phyloP scores from a whole-genome alignment of 192 early-diverging fungal species.

The Entomortierella lignicola region DNA sequence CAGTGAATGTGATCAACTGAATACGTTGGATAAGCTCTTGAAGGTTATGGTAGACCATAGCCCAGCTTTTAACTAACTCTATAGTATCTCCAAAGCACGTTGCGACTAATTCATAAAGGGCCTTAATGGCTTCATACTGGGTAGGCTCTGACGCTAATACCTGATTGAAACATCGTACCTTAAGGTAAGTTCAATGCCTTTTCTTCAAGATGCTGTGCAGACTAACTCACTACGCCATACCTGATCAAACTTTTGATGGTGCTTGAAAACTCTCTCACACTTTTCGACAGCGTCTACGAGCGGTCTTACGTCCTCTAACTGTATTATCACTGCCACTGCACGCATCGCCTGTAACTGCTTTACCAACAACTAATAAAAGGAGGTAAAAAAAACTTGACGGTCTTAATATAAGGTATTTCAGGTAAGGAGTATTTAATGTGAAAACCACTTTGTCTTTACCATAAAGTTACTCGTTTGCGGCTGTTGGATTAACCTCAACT shows the following conservation, averaged over 20 bases:
- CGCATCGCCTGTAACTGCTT: constrained; percentile 22
- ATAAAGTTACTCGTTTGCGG: constrained; percentile 32
- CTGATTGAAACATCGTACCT: no score
- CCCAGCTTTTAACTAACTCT: constrained; percentile 29
- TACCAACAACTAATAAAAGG: constrained; percentile 9
- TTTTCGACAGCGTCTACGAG: constrained; percentile 1
- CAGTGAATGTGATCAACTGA: not conserved
- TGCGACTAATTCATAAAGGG: constrained; percentile 5
- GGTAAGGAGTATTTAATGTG: no score
- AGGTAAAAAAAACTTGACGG: not conserved
- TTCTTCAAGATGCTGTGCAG: no score
- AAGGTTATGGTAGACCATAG: constrained; percentile 19
- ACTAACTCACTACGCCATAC: constrained; percentile 1
- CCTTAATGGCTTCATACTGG: constrained; percentile 3
- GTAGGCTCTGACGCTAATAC: constrained; percentile 9
- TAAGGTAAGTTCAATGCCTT: no score
- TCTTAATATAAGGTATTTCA: no score
- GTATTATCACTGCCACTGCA: constrained; percentile 9
- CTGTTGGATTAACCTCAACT: constrained; percentile 19
- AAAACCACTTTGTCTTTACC: no score
- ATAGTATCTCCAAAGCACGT: constrained; percentile 15
- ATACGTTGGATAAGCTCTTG: constrained; percentile 21
- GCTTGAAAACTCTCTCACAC: constrained; percentile 31
- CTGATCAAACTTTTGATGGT: constrained; percentile 23
- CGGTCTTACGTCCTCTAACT: constrained; percentile 3